Base-by-base conservation (phyloP, 176 grass and related monocot genomes). In the Tillandsia leiboldiana region DNA sequence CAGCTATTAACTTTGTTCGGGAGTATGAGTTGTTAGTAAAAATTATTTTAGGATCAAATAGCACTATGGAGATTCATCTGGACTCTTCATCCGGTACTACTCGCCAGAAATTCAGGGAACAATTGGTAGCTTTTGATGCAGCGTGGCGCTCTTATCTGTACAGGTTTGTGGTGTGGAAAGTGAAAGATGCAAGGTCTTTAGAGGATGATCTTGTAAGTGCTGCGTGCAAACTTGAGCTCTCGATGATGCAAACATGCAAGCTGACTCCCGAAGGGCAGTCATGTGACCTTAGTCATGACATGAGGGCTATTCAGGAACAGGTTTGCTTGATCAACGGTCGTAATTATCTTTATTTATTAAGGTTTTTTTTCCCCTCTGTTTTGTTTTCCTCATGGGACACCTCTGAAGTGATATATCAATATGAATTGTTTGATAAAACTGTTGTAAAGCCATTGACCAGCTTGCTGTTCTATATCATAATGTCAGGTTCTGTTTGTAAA, bases 201-300 rank as follows among this genome's bases (percentile, higher is more conserved):
- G 94, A 99, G 77, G 87, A 90, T 51, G 94, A 93, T 87, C 94
- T 99, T 68, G 84, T 99, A 18, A 93, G 87, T 67, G 89, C 84
- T 70, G 94, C 94, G 61, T 99, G 94, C 80, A 86, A 93, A 64
- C 73, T 99, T 67, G 90, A 99, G 75, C 56, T 99, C 12, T 99
- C 94, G 73, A 99, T 93, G 94, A 99, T 99, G 89, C 94, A 93
- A 75, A 99, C 87, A 70, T 93, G 89, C 72, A 99, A 86, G 70
- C 26, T 93, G 68, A 88, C 71, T 72, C 70, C 54, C 0, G 63
- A 82, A 15, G 80, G 89, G 8, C 77, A 88, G 63, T 85, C 75
- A 64, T 50, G 73, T 49, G 70, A 86, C 53, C 89, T 88, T 75
- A 90, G 76, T 51, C 90, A 99, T 84, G 94, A 99, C 78, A 93